These are phyloP conservation scores for Leccinum angustisporum DNA, from an alignment of 1,284 basidiomycete species.

Conservation along the genomic window DNA sequence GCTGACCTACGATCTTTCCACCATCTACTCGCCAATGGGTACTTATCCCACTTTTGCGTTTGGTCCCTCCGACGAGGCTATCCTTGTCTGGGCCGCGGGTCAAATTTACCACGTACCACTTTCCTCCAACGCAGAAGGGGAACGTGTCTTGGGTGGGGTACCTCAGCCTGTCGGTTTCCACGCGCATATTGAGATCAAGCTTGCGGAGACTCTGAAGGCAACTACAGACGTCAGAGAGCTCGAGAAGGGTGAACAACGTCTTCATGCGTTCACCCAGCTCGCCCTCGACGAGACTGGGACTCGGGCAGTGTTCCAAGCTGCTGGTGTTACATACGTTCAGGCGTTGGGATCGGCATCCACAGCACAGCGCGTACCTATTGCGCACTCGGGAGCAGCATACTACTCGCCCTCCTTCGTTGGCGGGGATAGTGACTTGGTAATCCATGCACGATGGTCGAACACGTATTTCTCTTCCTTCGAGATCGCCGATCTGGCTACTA, in stretches of 20 bases:
- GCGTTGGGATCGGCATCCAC: conserved; percentile 34
- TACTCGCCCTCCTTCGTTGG: conserved; percentile 69
- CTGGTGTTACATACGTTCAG: conserved; percentile 61
- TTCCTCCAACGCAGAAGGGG: conserved; percentile 44
- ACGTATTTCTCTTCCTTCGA: conserved; percentile 62
- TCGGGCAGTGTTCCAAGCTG: conserved; percentile 62
- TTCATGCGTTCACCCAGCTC: conserved; percentile 61
- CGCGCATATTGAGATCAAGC: conserved; percentile 58
- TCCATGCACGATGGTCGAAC: conserved; percentile 71
- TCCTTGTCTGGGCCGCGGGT: conserved; percentile 73
- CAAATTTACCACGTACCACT: conserved; percentile 65
- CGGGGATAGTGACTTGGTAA: conserved; percentile 45
- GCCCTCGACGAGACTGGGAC: conserved; percentile 53
- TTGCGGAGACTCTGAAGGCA: conserved; percentile 57
- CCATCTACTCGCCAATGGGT: conserved; percentile 68
- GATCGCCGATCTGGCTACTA: conserved; percentile 52
- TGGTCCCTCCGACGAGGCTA: conserved; percentile 49
- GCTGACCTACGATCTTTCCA: conserved; percentile 62
- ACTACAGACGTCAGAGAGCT: conserved; percentile 49
- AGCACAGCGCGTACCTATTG: conserved; percentile 45
- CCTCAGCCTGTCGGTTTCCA: conserved; percentile 56
- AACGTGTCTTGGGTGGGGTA: conserved; percentile 46
- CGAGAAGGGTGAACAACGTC: conserved; percentile 56
- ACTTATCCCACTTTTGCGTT: conserved; percentile 75
- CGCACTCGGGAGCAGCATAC: conserved; percentile 50